These are phyloP conservation scores for Tillandsia leiboldiana DNA, from an alignment of 176 grass and related monocot genomes.

Conservation along the genomic window DNA sequence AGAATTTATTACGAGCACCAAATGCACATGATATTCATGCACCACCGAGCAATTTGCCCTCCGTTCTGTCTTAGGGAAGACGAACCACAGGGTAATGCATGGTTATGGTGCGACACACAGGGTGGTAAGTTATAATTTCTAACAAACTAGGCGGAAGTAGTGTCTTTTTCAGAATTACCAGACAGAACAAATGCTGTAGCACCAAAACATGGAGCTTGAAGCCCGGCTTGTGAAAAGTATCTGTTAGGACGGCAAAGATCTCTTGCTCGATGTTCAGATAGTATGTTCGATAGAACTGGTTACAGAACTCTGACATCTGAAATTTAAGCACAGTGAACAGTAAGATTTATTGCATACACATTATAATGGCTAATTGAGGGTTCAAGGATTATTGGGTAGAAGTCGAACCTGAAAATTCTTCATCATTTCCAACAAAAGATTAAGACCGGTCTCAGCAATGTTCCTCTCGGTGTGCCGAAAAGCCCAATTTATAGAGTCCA, in stretches of 20 bases:
- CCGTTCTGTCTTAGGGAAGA: too few relatives aligned
- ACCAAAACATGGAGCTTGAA: constrained; percentile 99
- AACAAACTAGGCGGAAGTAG: background rate
- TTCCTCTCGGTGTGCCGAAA: constrained; percentile 99
- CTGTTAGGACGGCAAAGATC: constrained; percentile 94
- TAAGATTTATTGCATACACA: constrained; percentile 1
- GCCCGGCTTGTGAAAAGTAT: constrained; percentile 97
- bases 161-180: constrained; percentile 35
- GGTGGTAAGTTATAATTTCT: too few relatives aligned
- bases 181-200: constrained; percentile 91
- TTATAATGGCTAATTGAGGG: background rate
- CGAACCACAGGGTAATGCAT: too few relatives aligned
- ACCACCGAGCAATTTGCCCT: too few relatives aligned
- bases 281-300: constrained; percentile 97
- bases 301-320: constrained; percentile 85
- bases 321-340: constrained; percentile 14
- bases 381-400: background rate
- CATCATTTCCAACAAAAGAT: constrained; percentile 80
- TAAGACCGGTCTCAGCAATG: constrained; percentile 96
- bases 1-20: too few relatives aligned
- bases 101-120: too few relatives aligned
- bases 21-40: too few relatives aligned
- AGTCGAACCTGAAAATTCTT: constrained; percentile 84
- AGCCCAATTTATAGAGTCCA: constrained; percentile 97
- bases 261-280: constrained; percentile 96